These are phyloP conservation scores for Neurospora sp. DNA, from an alignment of 495 filamentous ascomycete genomes.

Conservation along the genomic window DNA sequence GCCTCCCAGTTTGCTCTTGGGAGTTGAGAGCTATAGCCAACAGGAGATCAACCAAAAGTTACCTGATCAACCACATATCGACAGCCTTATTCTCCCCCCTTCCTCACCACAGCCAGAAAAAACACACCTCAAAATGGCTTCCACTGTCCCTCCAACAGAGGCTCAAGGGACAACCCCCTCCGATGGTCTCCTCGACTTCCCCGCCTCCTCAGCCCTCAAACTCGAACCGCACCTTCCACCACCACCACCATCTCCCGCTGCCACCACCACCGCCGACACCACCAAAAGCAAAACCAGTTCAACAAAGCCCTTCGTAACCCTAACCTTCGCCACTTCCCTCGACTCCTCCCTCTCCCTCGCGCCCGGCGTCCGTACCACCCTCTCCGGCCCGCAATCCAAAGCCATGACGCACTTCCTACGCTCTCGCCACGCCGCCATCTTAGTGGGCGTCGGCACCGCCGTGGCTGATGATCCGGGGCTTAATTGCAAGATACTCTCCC, in stretches of 20 bases:
- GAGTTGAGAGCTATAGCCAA: background rate
- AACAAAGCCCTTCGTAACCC: conserved; percentile 40
- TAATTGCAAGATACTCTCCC: conserved; percentile 41
- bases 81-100: background rate
- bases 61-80: background rate
- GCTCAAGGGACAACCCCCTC: conserved; percentile 2
- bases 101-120: background rate
- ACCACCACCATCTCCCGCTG: background rate
- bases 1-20: background rate
- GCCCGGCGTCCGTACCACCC: conserved; percentile 62
- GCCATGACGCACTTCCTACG: conserved; percentile 88
- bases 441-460: conserved; percentile 76
- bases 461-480: conserved; percentile 75
- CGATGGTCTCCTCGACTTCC: conserved; percentile 4
- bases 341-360: conserved; percentile 67
- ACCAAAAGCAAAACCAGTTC: background rate
- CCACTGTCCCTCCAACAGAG: background rate
- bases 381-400: conserved; percentile 75
- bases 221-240: conserved; percentile 6
- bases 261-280: background rate
- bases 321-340: conserved; percentile 86
- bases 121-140: background rate
- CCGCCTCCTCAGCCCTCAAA: background rate
- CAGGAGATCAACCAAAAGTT: background rate
- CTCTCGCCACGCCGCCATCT: conserved; percentile 69